Percentiles rank a stretch among this genome's conserved stretches.
These are phyloP conservation scores for Spergularia bocconei DNA, from an alignment of 148 eudicot genomes.

Conservation along the genomic window DNA sequence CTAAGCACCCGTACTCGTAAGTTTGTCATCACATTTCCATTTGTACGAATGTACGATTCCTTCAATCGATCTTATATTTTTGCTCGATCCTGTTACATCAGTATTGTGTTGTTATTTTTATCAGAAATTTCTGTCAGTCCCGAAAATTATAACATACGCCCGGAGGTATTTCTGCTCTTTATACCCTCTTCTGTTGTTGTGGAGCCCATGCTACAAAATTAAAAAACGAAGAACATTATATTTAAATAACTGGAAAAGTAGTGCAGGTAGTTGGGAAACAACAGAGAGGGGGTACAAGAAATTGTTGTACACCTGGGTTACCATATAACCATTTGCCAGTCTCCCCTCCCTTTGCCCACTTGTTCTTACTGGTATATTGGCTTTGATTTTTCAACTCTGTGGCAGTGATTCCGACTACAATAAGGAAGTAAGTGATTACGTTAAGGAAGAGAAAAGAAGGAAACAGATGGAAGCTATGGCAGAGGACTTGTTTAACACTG, in stretches of 20 bases:
- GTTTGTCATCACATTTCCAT: conserved; percentile 20
- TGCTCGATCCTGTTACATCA: background rate
- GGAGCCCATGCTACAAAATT: too few species aligned
- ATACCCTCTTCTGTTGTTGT: too few species aligned
- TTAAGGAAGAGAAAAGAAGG: conserved; percentile 83
- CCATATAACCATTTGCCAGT: too few species aligned
- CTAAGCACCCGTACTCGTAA: conserved; percentile 78
- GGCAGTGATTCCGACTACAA: conserved; percentile 69
- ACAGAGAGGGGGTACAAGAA: too few species aligned
- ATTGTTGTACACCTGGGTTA: too few species aligned
- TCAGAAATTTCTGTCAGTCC: background rate
- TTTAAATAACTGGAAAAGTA: too few species aligned
- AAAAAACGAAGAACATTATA: too few species aligned
- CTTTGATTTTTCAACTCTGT: conserved; percentile 6
- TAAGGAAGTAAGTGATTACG: conserved; percentile 58
- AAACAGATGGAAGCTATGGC: conserved; percentile 91
- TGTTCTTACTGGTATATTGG: background rate
- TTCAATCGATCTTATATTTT: background rate
- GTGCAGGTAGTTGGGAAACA: too few species aligned
- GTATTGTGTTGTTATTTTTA: background rate
- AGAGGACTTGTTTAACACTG: conserved; percentile 80
- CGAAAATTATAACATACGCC: too few species aligned
- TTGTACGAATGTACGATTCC: background rate
- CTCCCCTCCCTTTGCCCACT: too few species aligned
- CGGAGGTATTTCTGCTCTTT: too few species aligned